Evolutionary conservation across 2,329 filamentous ascomycete species (phyloP), one percentile per base, ranked within the genome.

Genomic region (Xylaria sp.): DNA sequence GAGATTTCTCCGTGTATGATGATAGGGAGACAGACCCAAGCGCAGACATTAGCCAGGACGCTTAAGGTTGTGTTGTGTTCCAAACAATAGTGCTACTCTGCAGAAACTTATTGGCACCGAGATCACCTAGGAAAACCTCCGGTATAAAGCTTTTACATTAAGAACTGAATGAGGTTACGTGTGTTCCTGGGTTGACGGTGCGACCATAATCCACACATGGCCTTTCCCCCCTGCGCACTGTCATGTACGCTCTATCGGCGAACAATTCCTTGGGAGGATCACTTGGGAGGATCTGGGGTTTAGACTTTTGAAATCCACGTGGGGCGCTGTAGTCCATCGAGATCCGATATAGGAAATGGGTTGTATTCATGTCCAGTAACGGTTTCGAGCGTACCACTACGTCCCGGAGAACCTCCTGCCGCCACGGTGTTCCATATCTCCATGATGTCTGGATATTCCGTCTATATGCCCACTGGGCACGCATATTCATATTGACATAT

Each of bases 321-420:
- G 61, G 46, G 55, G 66, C 52, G 20, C 52, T 15, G 31, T 51
- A 23, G 39, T 37, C 8, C 41, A 28, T 54, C 28, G 39, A 37
- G 39, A 67, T 67, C 60, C 54, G 66, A 68, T 48, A 65, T 50
- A 65, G 66, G 61, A 65, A 34, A 51, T 18, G 56, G 56, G n/a
- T n/a, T 41, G 44, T 58, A 50, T 52, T 20, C 34, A 58, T 58
- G 51, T 44, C 34, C n/a, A 52, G 5, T 18, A n/a, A 46, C 8
- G 28, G 3, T 28, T 28, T 28, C 5, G 9, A 50, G 28, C 39
- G 31, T 23, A 34, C 44, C 41, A 58, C 9, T 55, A 51, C 13
- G 18, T 63, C 20, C 23, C 51, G 2, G 13, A 50, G 23, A n/a
- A n/a, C 9, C 1, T 41, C 28, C 20, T 41, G 39, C 23, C 37